These are phyloP conservation scores for Yarrowia divulgata DNA, from an alignment of 805 yeast species.

Conservation along the genomic window DNA sequence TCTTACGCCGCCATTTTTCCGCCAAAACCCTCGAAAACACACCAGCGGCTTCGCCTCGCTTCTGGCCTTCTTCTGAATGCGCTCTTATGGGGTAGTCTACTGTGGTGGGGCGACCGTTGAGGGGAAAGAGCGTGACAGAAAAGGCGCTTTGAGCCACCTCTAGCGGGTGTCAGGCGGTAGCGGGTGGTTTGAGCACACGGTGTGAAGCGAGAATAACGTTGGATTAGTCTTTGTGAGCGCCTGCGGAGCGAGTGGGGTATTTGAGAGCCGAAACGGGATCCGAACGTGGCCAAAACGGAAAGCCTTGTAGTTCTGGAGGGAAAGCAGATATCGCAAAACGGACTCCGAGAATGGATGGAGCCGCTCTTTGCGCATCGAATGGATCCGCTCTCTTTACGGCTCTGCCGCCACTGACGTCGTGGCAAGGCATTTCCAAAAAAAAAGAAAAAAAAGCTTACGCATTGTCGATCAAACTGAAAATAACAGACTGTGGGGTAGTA, in stretches of 20 bases:
- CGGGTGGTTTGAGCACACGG: neutral
- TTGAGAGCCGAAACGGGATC: too few relatives aligned
- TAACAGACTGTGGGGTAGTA: neutral
- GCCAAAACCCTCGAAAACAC: neutral
- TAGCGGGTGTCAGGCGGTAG: constrained; percentile 10
- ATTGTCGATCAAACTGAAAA: neutral
- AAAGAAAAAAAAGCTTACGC: constrained; percentile 1
- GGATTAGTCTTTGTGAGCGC: neutral
- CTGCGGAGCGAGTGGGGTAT: too few relatives aligned
- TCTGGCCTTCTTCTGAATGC: neutral
- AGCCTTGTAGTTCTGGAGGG: too few relatives aligned
- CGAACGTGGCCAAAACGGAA: too few relatives aligned
- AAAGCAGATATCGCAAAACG: neutral
- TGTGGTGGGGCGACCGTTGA: constrained; percentile 1
- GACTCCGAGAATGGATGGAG: neutral
- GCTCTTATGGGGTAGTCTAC: neutral
- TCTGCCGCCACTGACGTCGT: neutral
- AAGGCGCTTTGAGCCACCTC: neutral
- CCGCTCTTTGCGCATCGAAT: neutral
- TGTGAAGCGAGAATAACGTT: neutral
- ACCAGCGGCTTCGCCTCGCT: neutral
- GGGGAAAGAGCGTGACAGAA: neutral
- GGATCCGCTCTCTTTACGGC: neutral
- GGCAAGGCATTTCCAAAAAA: neutral
- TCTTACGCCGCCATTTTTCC: too few relatives aligned